A percentile compares a stretch with the other conserved stretches of the same genome.
These are phyloP conservation scores for Phytophthora multivora DNA, from an alignment of 352 stramenopile genomes.

Conservation along the genomic window DNA sequence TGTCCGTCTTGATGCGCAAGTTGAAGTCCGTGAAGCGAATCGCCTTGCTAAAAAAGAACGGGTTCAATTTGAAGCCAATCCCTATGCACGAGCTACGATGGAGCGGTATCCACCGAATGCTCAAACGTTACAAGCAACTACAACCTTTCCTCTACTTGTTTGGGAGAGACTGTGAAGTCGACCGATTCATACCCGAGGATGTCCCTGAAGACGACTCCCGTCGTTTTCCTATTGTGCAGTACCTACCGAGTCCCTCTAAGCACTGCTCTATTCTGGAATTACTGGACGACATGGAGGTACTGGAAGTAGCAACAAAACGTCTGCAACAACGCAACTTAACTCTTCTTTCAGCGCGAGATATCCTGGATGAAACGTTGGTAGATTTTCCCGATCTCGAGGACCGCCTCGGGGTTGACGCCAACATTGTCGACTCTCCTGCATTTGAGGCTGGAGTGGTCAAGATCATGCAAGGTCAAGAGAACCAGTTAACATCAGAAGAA, in stretches of 20 bases:
- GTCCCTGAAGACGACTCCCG: background rate
- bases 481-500: background rate
- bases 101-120: background rate
- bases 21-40: constrained; percentile 1
- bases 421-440: background rate
- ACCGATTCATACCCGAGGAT: background rate
- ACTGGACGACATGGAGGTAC: background rate
- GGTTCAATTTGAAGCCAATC: background rate
- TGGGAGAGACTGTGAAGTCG: background rate
- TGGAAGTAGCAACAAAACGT: background rate
- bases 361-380: background rate
- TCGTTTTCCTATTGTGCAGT: background rate
- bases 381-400: background rate
- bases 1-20: background rate
- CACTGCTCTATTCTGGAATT: background rate
- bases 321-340: background rate
- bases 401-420: background rate
- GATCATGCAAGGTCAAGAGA: background rate
- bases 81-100: background rate
- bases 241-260: background rate
- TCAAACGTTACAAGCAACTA: background rate
- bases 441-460: background rate
- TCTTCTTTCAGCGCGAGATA: background rate
- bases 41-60: background rate
- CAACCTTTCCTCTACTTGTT: background rate